Evolutionary conservation across 768 basidiomycete species (phyloP).

Genomic region (Terana coerulea): DNA sequence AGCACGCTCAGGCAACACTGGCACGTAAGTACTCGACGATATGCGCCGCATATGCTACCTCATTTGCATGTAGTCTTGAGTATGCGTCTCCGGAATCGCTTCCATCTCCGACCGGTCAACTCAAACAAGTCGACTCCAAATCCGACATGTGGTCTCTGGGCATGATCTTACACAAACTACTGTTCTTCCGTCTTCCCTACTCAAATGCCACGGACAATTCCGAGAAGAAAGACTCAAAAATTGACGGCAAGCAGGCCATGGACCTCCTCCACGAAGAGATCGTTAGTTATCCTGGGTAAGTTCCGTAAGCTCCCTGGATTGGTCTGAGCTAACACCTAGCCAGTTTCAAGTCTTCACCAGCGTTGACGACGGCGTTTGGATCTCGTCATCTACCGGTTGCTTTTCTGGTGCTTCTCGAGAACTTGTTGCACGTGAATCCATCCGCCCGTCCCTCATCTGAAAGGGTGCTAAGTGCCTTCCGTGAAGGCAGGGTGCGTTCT

Average conservation of each 20-base stretch:
- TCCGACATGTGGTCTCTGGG: slow-evolving; percentile 97
- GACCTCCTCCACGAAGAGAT: slow-evolving; percentile 72
- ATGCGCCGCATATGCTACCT: not conserved
- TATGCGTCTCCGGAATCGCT: slow-evolving; percentile 89
- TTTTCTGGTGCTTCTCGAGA: slow-evolving; percentile 69
- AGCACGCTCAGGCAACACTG: slow-evolving; percentile 86
- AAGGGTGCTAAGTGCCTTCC: slow-evolving; percentile 62
- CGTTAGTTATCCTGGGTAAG: slow-evolving; percentile 67
- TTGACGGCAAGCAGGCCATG: slow-evolving; percentile 60
- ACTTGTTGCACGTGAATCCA: slow-evolving; percentile 61
- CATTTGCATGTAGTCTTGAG: slow-evolving; percentile 53
- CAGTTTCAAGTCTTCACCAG: slow-evolving; percentile 50
- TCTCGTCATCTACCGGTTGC: slow-evolving; percentile 69
- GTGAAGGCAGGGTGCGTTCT: slow-evolving; percentile 64
- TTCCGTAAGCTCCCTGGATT: too few species aligned
- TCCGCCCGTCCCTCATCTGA: slow-evolving; percentile 67
- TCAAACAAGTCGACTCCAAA: slow-evolving; percentile 77
- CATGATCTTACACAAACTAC: slow-evolving; percentile 90
- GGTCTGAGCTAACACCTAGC: too few species aligned
- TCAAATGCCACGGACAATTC: slow-evolving; percentile 63
- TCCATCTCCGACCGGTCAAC: slow-evolving; percentile 61
- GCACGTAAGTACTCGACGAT: slow-evolving; percentile 59
- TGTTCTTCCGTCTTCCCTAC: slow-evolving; percentile 90
- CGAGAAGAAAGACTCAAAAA: slow-evolving; percentile 33
- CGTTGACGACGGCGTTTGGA: slow-evolving; percentile 55